phyloP scores from a whole-genome alignment of 2,329 filamentous ascomycete genomes.

The Aspergillus fischeri region DNA sequence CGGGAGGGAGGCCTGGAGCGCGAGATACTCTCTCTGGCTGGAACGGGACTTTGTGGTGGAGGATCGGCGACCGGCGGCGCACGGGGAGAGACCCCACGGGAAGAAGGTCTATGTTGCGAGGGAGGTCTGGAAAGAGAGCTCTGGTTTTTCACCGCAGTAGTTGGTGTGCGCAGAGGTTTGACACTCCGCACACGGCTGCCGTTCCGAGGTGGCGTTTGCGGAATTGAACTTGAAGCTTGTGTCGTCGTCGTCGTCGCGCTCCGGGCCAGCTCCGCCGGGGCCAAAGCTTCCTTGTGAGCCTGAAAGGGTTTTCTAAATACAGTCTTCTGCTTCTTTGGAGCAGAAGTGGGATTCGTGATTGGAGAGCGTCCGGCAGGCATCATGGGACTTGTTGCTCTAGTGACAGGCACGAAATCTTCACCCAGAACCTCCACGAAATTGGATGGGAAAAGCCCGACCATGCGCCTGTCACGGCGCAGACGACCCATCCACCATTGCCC shows the following conservation, averaged over 20 bases:
- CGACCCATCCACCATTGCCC: conserved; percentile 98
- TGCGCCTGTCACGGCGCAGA: conserved; percentile 80
- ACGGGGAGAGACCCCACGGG: conserved; percentile 25
- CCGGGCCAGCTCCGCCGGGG: conserved; percentile 35
- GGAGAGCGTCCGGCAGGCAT: conserved; percentile 48
- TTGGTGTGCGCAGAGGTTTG: conserved; percentile 34
- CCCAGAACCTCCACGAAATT: conserved; percentile 94
- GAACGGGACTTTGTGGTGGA: conserved; percentile 5
- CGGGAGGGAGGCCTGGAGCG: conserved; percentile 21
- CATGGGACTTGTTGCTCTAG: conserved; percentile 50
- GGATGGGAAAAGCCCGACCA: conserved; percentile 89
- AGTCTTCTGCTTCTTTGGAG: conserved; percentile 57
- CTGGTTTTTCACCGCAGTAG: conserved; percentile 36
- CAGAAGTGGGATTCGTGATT: conserved; percentile 41
- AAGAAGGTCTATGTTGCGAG: conserved; percentile 29
- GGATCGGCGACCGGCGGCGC: conserved; percentile 13
- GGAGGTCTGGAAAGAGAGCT: conserved; percentile 31
- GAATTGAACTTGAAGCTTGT: conserved; percentile 34
- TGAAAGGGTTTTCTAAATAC: conserved; percentile 62
- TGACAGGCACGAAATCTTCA: conserved; percentile 72
- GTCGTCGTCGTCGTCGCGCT: conserved; percentile 27
- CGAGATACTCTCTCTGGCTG: conserved; percentile 3
- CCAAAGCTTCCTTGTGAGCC: conserved; percentile 52
- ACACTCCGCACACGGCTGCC: conserved; percentile 28
- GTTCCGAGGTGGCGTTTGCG: conserved; percentile 34